These are phyloP conservation scores for Symmetrospora coprosmae DNA, from an alignment of 768 basidiomycete genomes.

Conservation along the genomic window DNA sequence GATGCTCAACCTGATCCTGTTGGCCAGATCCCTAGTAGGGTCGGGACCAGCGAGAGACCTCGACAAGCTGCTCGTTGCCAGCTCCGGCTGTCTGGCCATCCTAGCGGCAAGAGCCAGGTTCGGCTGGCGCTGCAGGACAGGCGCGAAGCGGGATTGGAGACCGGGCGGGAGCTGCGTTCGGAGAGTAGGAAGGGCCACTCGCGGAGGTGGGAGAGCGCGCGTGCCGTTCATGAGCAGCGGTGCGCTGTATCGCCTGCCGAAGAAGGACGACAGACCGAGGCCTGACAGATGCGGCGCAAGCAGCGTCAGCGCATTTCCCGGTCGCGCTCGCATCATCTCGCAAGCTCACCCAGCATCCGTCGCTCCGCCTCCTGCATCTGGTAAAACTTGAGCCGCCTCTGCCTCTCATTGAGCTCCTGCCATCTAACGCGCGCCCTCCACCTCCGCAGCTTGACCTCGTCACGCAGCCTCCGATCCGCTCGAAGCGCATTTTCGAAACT, in stretches of 20 bases:
- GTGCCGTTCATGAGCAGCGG: constrained; percentile 1
- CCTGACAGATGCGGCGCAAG: background rate
- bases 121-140: background rate
- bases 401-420: constrained; percentile 14
- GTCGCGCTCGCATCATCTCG: background rate
- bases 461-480: constrained; percentile 4
- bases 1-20: constrained; percentile 5
- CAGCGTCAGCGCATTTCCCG: background rate
- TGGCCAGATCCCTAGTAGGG: constrained; percentile 11
- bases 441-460: constrained; percentile 14
- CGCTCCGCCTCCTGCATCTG: constrained; percentile 18
- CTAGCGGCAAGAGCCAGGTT: background rate
- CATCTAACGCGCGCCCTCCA: constrained; percentile 19
- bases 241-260: constrained; percentile 12
- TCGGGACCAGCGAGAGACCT: background rate
- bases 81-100: background rate
- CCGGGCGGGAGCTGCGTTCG: background rate
- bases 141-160: background rate
- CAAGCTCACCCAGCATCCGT: constrained; percentile 1
- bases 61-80: constrained; percentile 2
- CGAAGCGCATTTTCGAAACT: constrained; percentile 16
- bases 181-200: background rate
- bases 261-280: constrained; percentile 15
- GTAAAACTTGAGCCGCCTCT: constrained; percentile 2
- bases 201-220: constrained; percentile 10